Evolutionary conservation across 805 yeast species (phyloP).

Genomic region (Wickerhamomyces tratensis): DNA sequence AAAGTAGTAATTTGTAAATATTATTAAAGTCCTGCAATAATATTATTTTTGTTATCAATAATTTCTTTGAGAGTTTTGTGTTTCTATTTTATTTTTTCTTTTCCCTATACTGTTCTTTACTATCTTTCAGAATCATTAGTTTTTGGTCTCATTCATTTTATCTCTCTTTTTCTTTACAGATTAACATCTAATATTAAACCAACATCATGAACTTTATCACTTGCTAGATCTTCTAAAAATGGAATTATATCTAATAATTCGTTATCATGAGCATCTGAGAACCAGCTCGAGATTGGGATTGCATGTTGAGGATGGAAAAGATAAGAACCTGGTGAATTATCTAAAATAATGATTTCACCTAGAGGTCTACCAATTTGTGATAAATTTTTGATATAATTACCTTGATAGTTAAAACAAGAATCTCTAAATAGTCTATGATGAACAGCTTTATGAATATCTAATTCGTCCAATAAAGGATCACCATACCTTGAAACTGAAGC

Average conservation of each 20-base stretch:
- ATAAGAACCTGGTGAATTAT: conserved; percentile 97
- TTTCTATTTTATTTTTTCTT: too few relatives aligned
- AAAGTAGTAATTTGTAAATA: too few relatives aligned
- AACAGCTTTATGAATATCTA: conserved; percentile 65
- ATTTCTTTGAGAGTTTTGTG: too few relatives aligned
- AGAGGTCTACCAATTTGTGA: conserved; percentile 93
- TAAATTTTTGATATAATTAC: conserved; percentile 88
- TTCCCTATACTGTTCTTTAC: too few relatives aligned
- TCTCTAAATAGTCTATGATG: conserved; percentile 94
- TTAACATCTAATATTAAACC: conserved; percentile 77
- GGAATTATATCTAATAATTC: conserved; percentile 90
- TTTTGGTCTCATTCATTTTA: too few relatives aligned
- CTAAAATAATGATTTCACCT: conserved; percentile 77
- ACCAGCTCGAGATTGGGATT: conserved; percentile 96
- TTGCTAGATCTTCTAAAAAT: conserved; percentile 75
- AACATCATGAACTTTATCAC: conserved; percentile 70
- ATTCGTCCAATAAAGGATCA: conserved; percentile 84
- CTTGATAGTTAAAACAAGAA: conserved; percentile 87
- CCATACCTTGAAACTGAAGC: conserved; percentile 95
- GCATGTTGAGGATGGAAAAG: conserved; percentile 97
- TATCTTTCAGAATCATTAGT: too few relatives aligned
- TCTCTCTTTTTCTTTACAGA: conserved; percentile 5
- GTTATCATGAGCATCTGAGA: conserved; percentile 94
- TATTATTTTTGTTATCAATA: too few relatives aligned
- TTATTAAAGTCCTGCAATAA: too few relatives aligned